Conservation (phyloP, 2,329 filamentous ascomycete species). For the Talaromyces piceae region DNA sequence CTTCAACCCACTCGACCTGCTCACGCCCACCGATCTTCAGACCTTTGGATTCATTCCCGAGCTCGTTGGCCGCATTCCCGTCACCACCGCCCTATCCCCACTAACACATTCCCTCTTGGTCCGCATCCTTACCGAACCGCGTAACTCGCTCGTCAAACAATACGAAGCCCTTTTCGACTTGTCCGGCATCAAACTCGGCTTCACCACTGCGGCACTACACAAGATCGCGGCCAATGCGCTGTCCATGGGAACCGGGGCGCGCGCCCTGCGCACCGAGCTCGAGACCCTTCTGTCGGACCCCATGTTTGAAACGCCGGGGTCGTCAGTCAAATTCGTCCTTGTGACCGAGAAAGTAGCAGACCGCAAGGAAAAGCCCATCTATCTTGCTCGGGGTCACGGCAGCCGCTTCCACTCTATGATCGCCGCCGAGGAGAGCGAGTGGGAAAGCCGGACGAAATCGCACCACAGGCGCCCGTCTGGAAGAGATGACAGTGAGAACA, state of each 20-base stretch:
- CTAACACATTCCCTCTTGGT: slow-evolving; percentile 63
- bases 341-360: slow-evolving; percentile 63
- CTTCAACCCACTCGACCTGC: slow-evolving; percentile 60
- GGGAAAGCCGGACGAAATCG: slow-evolving; percentile 40
- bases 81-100: slow-evolving; percentile 76
- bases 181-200: slow-evolving; percentile 66
- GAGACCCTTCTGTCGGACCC: slow-evolving; percentile 70
- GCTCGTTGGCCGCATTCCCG: slow-evolving; percentile 89
- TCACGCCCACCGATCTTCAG: slow-evolving; percentile 69
- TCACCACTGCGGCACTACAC: slow-evolving; percentile 73
- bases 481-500: slow-evolving; percentile 11
- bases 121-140: slow-evolving; percentile 84
- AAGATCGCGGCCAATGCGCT: slow-evolving; percentile 68
- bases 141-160: slow-evolving; percentile 79
- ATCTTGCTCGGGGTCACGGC: slow-evolving; percentile 45
- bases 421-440: slow-evolving; percentile 43
- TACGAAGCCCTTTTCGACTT: slow-evolving; percentile 84
- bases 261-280: slow-evolving; percentile 72
- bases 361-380: slow-evolving; percentile 50
- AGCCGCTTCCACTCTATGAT: slow-evolving; percentile 45
- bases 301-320: slow-evolving; percentile 69
- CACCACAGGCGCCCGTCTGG: slow-evolving; percentile 7
- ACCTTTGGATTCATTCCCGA: slow-evolving; percentile 88
- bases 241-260: slow-evolving; percentile 68
- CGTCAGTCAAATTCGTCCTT: slow-evolving; percentile 61